A percentile compares a stretch with the other conserved stretches of the same genome.
Evolutionary conservation across 257 asterid species (phyloP).

Genomic region (Solanum lignicaule): DNA sequence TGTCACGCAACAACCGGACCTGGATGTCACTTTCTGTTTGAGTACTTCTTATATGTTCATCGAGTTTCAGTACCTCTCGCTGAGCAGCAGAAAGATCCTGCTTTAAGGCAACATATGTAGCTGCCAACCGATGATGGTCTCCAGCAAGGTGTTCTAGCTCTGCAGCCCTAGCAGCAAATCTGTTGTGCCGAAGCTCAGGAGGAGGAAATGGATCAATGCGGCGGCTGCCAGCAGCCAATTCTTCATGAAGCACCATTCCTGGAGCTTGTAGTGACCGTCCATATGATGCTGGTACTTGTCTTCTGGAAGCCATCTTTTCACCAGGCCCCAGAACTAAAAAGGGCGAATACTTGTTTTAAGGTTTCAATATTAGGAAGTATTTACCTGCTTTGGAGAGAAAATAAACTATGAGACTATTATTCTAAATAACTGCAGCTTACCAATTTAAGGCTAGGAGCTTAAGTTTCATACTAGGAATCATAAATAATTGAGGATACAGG

Average conservation of each 20-base stretch:
- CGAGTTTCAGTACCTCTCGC: conserved; percentile 43
- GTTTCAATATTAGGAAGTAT: neutral
- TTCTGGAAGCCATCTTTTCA: conserved; percentile 47
- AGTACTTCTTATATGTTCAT: conserved; percentile 53
- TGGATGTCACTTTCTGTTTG: conserved; percentile 70
- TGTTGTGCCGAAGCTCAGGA: conserved; percentile 29
- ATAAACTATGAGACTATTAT: neutral
- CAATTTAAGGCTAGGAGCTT: neutral
- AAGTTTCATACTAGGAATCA: neutral
- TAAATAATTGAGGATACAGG: neutral
- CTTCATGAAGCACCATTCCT: conserved; percentile 25
- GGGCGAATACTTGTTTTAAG: neutral
- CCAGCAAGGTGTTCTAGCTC: conserved; percentile 46
- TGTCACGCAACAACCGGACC: conserved; percentile 54
- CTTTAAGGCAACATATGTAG: conserved; percentile 45
- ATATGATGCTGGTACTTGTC: conserved; percentile 32
- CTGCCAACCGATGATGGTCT: conserved; percentile 63
- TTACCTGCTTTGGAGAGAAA: neutral
- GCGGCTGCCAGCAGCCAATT: conserved; percentile 21
- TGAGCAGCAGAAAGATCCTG: conserved; percentile 51
- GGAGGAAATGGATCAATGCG: conserved; percentile 27
- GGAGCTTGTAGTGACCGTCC: conserved; percentile 30
- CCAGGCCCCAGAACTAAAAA: neutral
- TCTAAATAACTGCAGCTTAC: neutral
- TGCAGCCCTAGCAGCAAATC: conserved; percentile 41